Conservation (phyloP, 2,329 filamentous ascomycete species). For the Tolypocladium pustulatum region DNA sequence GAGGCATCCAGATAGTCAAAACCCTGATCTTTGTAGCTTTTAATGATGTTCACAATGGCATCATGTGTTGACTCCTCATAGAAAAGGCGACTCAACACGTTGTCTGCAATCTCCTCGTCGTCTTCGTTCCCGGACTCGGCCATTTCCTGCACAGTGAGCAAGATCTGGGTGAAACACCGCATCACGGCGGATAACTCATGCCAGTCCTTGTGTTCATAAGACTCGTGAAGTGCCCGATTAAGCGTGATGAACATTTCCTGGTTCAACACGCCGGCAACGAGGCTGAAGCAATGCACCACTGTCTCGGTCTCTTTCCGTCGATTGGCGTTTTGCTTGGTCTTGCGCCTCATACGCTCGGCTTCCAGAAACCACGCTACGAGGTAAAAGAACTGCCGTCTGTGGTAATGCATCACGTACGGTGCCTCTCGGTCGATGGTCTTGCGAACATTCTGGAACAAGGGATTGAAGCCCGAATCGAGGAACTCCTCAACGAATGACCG, state of each 20-base stretch:
- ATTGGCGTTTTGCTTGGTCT: constrained; percentile 43
- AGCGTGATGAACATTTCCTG: constrained; percentile 91
- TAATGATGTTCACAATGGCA: constrained; percentile 65
- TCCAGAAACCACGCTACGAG: constrained; percentile 86
- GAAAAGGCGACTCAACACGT: constrained; percentile 93
- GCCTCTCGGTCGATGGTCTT: constrained; percentile 87
- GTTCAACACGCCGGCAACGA: constrained; percentile 82
- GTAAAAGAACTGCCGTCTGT: constrained; percentile 83
- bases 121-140: constrained; percentile 72
- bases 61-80: constrained; percentile 96
- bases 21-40: constrained; percentile 85
- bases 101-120: constrained; percentile 96
- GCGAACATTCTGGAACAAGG: constrained; percentile 72
- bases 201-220: constrained; percentile 78
- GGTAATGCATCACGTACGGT: constrained; percentile 65
- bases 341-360: constrained; percentile 66
- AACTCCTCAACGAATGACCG: constrained; percentile 84
- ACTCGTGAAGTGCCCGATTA: constrained; percentile 70
- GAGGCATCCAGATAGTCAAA: constrained; percentile 88
- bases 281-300: constrained; percentile 65
- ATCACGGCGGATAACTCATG: constrained; percentile 77
- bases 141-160: constrained; percentile 91
- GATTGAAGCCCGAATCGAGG: constrained; percentile 90
- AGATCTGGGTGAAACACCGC: constrained; percentile 89
- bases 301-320: constrained; percentile 32